Base-by-base conservation (phyloP, 768 basidiomycete genomes). In the Phaffia tasmanica region DNA sequence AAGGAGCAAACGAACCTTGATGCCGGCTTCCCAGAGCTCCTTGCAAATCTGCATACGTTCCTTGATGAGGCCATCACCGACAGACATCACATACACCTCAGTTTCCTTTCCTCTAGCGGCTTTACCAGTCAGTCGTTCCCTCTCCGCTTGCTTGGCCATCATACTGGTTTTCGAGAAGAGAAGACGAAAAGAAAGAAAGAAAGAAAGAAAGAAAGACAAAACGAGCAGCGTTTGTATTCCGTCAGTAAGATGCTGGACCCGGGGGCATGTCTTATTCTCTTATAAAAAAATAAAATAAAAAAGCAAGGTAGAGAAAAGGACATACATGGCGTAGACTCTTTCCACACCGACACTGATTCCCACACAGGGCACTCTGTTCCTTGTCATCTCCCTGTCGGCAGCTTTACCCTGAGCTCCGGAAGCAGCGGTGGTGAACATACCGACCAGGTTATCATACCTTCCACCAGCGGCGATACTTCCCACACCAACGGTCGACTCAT, bases 401-500 rank as follows among this genome's bases (percentile, higher is more conserved):
- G 47, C 58, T 55, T 83, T 84, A 15, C 73, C 73, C 79, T 88
- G 89, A 61, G 85, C 71, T 3, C 69, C 84, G 1, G 84, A 85
- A 0, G 88, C 82, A 0, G 91, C 87, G 47, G 75, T 75, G 25
- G 75, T 72, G 80, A 99, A 95, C 80, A 91, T 83, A 35, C 88
- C 86, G 0, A 99, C 94, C 27, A 99, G 86, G 63, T 86, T 85
- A 79, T 98, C 95, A 77, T 99, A 99, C 46, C 95, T 82, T 11
- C 95, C 95, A 15, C 95, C 95, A 1, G 89, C 95, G n/a, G 93
- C 95, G 75, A 99, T 94, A 18, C 92, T 95, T n/a, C 95, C 95
- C 2, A 98, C 91, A 23, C 95, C 95, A 49, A 98, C 85, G 71
- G 86, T 83, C 1, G 88, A 87, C 75, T 97, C 94, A 76, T 98